A percentile compares a stretch with the other conserved stretches of the same genome.
Conservation (phyloP, 1,284 basidiomycete genomes). For the Calocybe gambosa region DNA sequence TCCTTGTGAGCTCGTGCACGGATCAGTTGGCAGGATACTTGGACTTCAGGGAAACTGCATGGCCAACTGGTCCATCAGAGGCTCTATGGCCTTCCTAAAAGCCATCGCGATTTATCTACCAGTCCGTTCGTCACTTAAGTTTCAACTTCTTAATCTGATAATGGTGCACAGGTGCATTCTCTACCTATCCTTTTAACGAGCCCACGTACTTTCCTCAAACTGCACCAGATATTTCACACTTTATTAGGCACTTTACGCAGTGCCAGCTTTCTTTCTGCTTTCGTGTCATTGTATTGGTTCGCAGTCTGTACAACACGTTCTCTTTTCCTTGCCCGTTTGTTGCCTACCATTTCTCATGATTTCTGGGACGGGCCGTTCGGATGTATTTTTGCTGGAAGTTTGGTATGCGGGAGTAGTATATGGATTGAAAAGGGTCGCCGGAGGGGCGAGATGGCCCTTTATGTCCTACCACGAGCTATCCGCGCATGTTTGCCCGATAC, state of each 20-base stretch:
- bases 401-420: constrained; percentile 68
- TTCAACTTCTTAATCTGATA: constrained; percentile 4
- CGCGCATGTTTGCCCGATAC: constrained; percentile 50
- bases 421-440: constrained; percentile 66
- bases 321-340: constrained; percentile 50
- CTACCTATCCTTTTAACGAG: constrained; percentile 56
- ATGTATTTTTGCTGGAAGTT: constrained; percentile 57
- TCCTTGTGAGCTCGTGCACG: constrained; percentile 70
- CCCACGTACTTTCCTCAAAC: constrained; percentile 45
- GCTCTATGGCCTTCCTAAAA: constrained; percentile 50
- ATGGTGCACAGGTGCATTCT: constrained; percentile 51
- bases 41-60: constrained; percentile 51
- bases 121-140: constrained; percentile 33
- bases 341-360: constrained; percentile 64
- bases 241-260: constrained; percentile 52
- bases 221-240: constrained; percentile 33
- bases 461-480: constrained; percentile 66
- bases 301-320: constrained; percentile 64
- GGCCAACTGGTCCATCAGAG: constrained; percentile 49
- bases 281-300: constrained; percentile 65
- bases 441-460: constrained; percentile 71
- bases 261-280: constrained; percentile 64
- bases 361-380: constrained; percentile 73
- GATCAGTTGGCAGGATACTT: constrained; percentile 37
- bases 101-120: constrained; percentile 64